Base-by-base conservation (phyloP, 345 rosid genomes). In the Lumnitzera littorea region DNA sequence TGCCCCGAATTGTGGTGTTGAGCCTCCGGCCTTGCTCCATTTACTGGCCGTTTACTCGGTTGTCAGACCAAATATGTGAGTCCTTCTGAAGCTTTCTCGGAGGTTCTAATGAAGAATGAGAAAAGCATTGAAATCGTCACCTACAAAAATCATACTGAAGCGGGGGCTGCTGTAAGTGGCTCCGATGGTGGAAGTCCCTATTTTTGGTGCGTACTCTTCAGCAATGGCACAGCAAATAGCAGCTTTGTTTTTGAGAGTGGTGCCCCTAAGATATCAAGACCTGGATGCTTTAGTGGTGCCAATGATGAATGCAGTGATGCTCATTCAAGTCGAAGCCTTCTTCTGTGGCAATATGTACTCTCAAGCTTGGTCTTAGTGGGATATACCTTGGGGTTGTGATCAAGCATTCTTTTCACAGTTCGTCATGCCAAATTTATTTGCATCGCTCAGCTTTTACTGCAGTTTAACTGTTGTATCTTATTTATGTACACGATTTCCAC, bases 211-310 rank as follows among this genome's bases (percentile, higher is more conserved):
- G 83, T 87, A 47, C 57, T 87, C 78, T 84, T 87, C 76, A 82
- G 95, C 73, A 82, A 73, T 54, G 90, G 90, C 16, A 78, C 64
- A 61, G 20, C 14, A n/a, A 84, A 82, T 51, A 67, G 80, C 46
- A 84, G 95, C 78, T 84, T 82, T 71, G 68, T 74, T 55, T 53
- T 66, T 1, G 79, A 78, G 57, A 82, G 70, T 48, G 90, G 90
- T 14, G 83, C 56, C 56, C 78, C 88, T 23, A 87, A 82, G 78
- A 59, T 76, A 56, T 43, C 82, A 46, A 70, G 55, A 53, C 80
- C 86, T 0, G 90, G 95, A 4, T 87, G 95, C 82, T 87, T 82
- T 43, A 87, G 95, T 47, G 95, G 95, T 15, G 81, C 86, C 61
- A 82, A 82, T 13, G 90, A 82, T 24, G 76, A 52, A 36, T 87